Conservation (phyloP, 345 rosid genomes). For the Eutrema yunnanense region DNA sequence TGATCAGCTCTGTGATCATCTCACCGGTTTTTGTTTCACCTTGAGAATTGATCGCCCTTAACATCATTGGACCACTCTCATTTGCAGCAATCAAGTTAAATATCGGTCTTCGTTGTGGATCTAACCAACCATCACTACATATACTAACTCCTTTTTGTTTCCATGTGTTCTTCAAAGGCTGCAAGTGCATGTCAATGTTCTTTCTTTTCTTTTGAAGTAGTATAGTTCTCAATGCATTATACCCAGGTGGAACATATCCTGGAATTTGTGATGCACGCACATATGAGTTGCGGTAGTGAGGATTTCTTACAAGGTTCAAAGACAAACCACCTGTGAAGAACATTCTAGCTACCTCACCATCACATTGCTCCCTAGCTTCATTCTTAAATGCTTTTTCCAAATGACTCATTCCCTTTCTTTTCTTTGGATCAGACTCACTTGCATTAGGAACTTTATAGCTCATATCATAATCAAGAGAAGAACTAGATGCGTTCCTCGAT, state of each 20-base stretch:
- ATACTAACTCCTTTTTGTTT: background rate
- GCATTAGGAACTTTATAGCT: background rate
- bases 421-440: background rate
- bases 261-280: background rate
- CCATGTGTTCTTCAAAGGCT: background rate
- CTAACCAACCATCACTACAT: background rate
- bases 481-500: background rate
- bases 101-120: background rate
- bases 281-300: background rate
- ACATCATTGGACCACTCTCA: background rate
- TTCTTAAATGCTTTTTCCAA: background rate
- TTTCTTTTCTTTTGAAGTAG: background rate
- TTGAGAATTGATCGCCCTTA: background rate
- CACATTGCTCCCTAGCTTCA: background rate
- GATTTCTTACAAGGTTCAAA: background rate
- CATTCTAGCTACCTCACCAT: background rate
- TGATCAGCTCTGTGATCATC: background rate
- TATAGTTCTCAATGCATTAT: background rate
- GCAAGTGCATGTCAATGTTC: background rate
- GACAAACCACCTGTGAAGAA: background rate
- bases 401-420: background rate
- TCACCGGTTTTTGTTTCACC: background rate
- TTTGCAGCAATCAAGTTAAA: background rate
- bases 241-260: background rate
- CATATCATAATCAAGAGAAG: slow-evolving; percentile 6